Evolutionary conservation across 352 stramenopile genomes (phyloP).

Genomic region (Globisporangium nagaii): DNA sequence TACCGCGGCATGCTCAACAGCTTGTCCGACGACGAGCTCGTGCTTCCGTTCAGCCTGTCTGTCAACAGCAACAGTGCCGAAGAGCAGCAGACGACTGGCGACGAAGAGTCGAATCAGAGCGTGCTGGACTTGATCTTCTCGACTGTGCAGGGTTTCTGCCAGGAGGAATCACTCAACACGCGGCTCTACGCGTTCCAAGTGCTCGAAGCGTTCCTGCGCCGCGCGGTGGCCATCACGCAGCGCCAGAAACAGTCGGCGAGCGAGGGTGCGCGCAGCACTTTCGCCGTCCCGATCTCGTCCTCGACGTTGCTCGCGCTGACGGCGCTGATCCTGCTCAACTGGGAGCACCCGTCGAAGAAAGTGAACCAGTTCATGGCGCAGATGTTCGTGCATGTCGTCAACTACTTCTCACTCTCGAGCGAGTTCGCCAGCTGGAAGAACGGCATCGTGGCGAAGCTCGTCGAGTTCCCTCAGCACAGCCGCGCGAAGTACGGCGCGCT

Average conservation of each 20-base stretch:
- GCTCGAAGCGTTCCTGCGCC: conserved; percentile 66
- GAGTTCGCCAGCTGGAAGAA: conserved; percentile 46
- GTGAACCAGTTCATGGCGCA: conserved; percentile 84
- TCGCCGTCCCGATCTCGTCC: conserved; percentile 8
- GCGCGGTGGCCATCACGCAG: conserved; percentile 44
- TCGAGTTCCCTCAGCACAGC: conserved; percentile 53
- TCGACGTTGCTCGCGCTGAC: conserved; percentile 47
- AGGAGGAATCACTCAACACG: conserved; percentile 56
- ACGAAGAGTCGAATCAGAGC: conserved; percentile 15
- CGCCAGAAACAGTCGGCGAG: conserved; percentile 20
- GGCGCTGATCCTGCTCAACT: conserved; percentile 65
- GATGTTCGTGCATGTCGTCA: conserved; percentile 75
- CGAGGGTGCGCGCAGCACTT: not conserved
- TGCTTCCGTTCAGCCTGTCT: conserved; percentile 13
- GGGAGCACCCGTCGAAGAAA: conserved; percentile 80
- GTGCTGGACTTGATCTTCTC: conserved; percentile 55
- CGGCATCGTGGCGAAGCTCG: conserved; percentile 35
- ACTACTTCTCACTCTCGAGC: conserved; percentile 39
- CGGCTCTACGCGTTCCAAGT: conserved; percentile 81
- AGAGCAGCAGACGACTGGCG: not conserved
- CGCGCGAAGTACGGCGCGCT: conserved; percentile 68
- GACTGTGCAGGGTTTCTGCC: conserved; percentile 43
- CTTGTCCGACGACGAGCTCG: conserved; percentile 47
- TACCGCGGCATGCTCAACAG: conserved; percentile 69
- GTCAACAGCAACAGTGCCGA: not conserved